These are phyloP conservation scores for Diplocarpon rosae DNA, from an alignment of 2,329 filamentous ascomycete genomes.

Conservation along the genomic window DNA sequence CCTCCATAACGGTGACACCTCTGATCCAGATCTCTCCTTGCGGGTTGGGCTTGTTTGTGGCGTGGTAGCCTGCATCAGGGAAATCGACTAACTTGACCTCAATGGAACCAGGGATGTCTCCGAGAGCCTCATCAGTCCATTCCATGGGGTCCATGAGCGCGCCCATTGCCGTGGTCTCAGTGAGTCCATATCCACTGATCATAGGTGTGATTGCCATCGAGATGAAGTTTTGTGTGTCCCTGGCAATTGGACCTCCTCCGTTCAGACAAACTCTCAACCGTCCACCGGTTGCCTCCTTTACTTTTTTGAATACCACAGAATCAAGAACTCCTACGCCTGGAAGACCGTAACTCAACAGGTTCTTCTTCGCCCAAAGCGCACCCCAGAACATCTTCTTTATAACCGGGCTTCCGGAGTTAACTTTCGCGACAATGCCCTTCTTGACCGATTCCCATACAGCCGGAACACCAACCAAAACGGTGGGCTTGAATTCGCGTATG, in stretches of 20 bases:
- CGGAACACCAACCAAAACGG: slow-evolving; percentile 85
- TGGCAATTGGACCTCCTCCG: slow-evolving; percentile 81
- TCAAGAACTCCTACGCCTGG: slow-evolving; percentile 65
- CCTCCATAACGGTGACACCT: slow-evolving; percentile 60
- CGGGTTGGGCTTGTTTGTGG: slow-evolving; percentile 56
- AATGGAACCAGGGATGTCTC: slow-evolving; percentile 63
- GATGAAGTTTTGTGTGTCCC: slow-evolving; percentile 81
- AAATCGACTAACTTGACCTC: slow-evolving; percentile 91
- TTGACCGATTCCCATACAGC: slow-evolving; percentile 96
- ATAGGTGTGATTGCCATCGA: slow-evolving; percentile 89
- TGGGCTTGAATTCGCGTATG: slow-evolving; percentile 83
- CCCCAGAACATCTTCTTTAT: slow-evolving; percentile 69
- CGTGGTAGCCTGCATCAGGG: slow-evolving; percentile 73
- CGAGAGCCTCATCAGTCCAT: slow-evolving; percentile 68
- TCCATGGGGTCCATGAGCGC: slow-evolving; percentile 74
- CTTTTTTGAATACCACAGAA: slow-evolving; percentile 77
- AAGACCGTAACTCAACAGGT: slow-evolving; percentile 46
- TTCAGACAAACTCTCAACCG: slow-evolving; percentile 85
- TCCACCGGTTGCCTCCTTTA: slow-evolving; percentile 83
- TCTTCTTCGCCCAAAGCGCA: slow-evolving; percentile 47
- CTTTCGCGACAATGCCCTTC: slow-evolving; percentile 69
- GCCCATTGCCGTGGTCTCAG: slow-evolving; percentile 81
- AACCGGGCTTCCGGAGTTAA: slow-evolving; percentile 60
- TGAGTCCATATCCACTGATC: slow-evolving; percentile 88
- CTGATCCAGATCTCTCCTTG: slow-evolving; percentile 91